Percentiles rank a stretch among this genome's conserved stretches.
phyloP scores from a whole-genome alignment of 2,329 filamentous ascomycete species.

The Diaporthe capsici region DNA sequence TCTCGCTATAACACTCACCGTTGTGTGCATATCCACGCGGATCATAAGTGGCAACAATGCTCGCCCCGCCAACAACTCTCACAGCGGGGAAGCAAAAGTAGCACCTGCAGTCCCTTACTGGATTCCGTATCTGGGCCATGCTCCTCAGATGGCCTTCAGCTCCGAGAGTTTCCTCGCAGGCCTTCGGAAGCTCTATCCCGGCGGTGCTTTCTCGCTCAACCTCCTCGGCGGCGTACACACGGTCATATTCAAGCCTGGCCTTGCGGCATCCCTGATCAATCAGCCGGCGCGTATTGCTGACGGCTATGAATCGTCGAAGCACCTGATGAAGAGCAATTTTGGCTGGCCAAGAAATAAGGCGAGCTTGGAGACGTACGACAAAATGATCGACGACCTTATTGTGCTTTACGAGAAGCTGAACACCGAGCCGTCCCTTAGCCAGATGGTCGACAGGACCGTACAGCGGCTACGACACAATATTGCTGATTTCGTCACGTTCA shows the following conservation, averaged over 20 bases:
- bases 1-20: slow-evolving; percentile 32
- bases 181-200: slow-evolving; percentile 50
- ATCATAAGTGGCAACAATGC: slow-evolving; percentile 34
- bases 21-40: slow-evolving; percentile 39
- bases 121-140: slow-evolving; percentile 55
- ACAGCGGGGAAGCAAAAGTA: slow-evolving; percentile 1
- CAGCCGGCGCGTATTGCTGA: slow-evolving; percentile 48
- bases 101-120: slow-evolving; percentile 48
- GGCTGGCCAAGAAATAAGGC: slow-evolving; percentile 46
- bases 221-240: slow-evolving; percentile 52
- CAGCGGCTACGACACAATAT: slow-evolving; percentile 49
- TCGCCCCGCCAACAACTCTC: not conserved
- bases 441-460: slow-evolving; percentile 44
- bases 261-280: slow-evolving; percentile 49
- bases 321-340: slow-evolving; percentile 52
- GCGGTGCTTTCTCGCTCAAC: slow-evolving; percentile 54
- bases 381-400: slow-evolving; percentile 48
- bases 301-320: slow-evolving; percentile 46
- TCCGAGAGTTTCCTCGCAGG: slow-evolving; percentile 49
- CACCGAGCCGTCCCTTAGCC: slow-evolving; percentile 46
- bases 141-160: slow-evolving; percentile 50
- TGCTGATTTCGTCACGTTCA: slow-evolving; percentile 56
- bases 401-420: slow-evolving; percentile 48
- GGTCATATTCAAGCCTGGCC: slow-evolving; percentile 52
- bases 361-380: slow-evolving; percentile 49